Evolutionary conservation across 148 eudicot species (phyloP).

Genomic region (Amaranthus cruentus): DNA sequence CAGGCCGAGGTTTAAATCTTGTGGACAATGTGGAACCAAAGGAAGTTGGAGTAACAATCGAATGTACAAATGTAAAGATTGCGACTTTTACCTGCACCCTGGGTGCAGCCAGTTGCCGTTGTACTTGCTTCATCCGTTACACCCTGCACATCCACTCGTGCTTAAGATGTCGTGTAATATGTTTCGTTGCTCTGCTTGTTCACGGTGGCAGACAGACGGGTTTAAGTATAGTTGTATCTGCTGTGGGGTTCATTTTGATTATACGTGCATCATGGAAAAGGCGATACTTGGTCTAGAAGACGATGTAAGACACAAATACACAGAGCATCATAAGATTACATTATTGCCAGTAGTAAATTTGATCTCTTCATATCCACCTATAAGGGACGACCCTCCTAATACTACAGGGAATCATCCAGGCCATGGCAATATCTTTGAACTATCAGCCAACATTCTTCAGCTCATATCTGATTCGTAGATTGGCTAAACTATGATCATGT

Average conservation of each 20-base stretch:
- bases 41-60: slow-evolving; percentile 7
- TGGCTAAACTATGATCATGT: too few relatives aligned
- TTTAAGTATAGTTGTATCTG: slow-evolving; percentile 14
- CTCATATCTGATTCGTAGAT: not conserved
- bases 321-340: slow-evolving; percentile 1
- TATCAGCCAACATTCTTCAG: not conserved
- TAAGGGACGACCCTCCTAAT: not conserved
- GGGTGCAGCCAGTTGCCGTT: slow-evolving; percentile 24
- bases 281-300: slow-evolving; percentile 4
- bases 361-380: not conserved
- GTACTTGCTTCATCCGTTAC: slow-evolving; percentile 23
- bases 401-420: not conserved
- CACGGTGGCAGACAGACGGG: not conserved
- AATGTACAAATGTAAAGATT: slow-evolving; percentile 20
- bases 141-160: slow-evolving; percentile 23
- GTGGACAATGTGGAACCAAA: slow-evolving; percentile 12
- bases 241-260: slow-evolving; percentile 18
- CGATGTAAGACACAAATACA: slow-evolving; percentile 5
- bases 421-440: not conserved
- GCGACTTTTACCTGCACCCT: slow-evolving; percentile 26
- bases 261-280: not conserved
- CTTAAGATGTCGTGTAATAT: slow-evolving; percentile 1
- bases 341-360: slow-evolving; percentile 18
- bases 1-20: slow-evolving; percentile 7
- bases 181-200: slow-evolving; percentile 10